Evolutionary conservation across 306 rosid species (phyloP), one percentile per base, ranked within the genome.

Genomic region (Prunus campanulata): DNA sequence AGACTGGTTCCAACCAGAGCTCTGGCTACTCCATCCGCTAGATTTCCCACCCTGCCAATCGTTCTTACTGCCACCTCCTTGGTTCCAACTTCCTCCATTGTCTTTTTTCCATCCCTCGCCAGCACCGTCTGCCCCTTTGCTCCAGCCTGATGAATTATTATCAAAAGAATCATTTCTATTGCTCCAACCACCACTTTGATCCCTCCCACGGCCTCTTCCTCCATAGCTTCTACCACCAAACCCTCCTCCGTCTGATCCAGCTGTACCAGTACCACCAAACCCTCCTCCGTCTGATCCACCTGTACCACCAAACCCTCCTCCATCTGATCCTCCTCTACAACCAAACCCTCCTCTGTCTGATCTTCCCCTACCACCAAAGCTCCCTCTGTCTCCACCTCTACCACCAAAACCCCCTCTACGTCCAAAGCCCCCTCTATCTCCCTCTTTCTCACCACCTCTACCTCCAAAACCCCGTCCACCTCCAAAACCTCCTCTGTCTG

Each of bases 201-300:
- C 93, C 82, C 85, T 74, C 85, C 96, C 44, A 39, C 8, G 9
- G 9, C 44, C 44, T 39, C 44, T 39, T 39, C 44, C 87, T 77
- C 96, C 97, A n/a, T 85, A 83, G 70, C 91, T 93, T 39, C 96
- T 70, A 69, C 92, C 90, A 11, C 91, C 85, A 50, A 70, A 86
- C 68, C 35, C 35, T 30, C 88, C 87, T 74, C 86, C 60, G 18
- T 78, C 88, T 35, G 86, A 87, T 63, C 83, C 80, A 46, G 88
- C 67, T n/a, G 82, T 70, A 69, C 92, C 90, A 11, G 82, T 70
- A 69, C 92, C 90, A 11, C 91, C 85, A 50, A 70, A 86, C 65
- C 8, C 44, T 6, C 88, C 87, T 74, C 86, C 60, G 18, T 78
- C 88, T 39, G 87, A 87, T 63, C 83, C 80, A 46, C 90, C 67